phyloP scores from a whole-genome alignment of 805 yeast genomes.

The Allodekkera sacchari region DNA sequence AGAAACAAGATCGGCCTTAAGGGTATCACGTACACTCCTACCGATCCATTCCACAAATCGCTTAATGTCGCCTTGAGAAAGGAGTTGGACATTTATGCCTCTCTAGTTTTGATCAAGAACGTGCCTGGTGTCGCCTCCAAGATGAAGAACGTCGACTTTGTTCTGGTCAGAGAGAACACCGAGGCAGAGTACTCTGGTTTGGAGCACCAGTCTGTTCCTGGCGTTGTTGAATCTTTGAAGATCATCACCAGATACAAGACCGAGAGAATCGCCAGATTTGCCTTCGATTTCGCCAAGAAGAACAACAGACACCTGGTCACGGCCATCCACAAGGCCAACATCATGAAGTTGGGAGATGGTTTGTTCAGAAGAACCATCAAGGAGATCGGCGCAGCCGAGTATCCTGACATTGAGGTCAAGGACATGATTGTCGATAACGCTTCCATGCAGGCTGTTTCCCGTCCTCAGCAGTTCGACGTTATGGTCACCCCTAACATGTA shows the following conservation, averaged over 20 bases:
- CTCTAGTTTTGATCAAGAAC: conserved; percentile 87
- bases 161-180: conserved; percentile 95
- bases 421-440: conserved; percentile 98
- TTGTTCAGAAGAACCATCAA: conserved; percentile 90
- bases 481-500: conserved; percentile 96
- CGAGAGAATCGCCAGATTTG: conserved; percentile 95
- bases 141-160: conserved; percentile 82
- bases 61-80: conserved; percentile 95
- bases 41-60: conserved; percentile 69
- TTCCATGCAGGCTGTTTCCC: conserved; percentile 97
- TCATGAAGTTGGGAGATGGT: conserved; percentile 98
- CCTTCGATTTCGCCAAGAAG: conserved; percentile 89
- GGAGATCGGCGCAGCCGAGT: conserved; percentile 76
- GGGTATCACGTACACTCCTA: conserved; percentile 91
- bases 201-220: conserved; percentile 96
- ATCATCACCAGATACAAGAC: conserved; percentile 91
- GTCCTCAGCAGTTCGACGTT: conserved; percentile 97
- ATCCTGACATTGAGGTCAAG: conserved; percentile 73
- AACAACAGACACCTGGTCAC: conserved; percentile 90
- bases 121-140: conserved; percentile 91
- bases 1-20: conserved; percentile 96
- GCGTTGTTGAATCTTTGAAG: conserved; percentile 94
- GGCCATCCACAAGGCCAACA: conserved; percentile 98
- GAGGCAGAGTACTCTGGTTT: conserved; percentile 98
- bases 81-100: conserved; percentile 92